These are phyloP conservation scores for Zizania palustris DNA, from an alignment of 202 grass and related monocot species.

Conservation along the genomic window DNA sequence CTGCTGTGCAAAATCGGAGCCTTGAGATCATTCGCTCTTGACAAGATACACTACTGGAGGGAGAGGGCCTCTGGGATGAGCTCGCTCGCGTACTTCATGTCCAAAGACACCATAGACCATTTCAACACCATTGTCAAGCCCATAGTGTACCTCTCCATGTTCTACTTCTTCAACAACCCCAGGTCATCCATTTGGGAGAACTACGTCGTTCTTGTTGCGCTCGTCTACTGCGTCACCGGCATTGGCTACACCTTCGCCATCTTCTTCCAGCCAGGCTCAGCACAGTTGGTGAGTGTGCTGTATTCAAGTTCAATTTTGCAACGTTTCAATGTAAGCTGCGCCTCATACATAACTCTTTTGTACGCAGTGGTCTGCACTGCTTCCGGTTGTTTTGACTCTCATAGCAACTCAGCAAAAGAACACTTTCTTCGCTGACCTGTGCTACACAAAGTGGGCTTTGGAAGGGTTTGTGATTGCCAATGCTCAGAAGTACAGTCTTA, in stretches of 20 bases:
- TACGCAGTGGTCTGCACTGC: slow-evolving; percentile 83
- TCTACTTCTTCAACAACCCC: slow-evolving; percentile 99
- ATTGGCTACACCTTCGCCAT: slow-evolving; percentile 93
- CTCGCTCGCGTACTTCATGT: slow-evolving; percentile 85
- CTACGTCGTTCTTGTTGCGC: slow-evolving; percentile 72
- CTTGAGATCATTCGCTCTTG: slow-evolving; percentile 78
- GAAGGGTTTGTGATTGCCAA: slow-evolving; percentile 91
- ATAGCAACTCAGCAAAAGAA: slow-evolving; percentile 83
- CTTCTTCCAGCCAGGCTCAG: slow-evolving; percentile 91
- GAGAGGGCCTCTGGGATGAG: slow-evolving; percentile 96
- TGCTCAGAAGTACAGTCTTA: slow-evolving; percentile 61
- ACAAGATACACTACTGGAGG: slow-evolving; percentile 91
- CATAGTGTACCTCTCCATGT: slow-evolving; percentile 98
- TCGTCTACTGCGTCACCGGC: slow-evolving; percentile 86
- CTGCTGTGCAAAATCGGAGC: slow-evolving; percentile 94
- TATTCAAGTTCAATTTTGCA: not conserved
- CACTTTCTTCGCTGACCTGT: slow-evolving; percentile 65
- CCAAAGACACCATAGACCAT: slow-evolving; percentile 94
- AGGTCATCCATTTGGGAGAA: slow-evolving; percentile 91
- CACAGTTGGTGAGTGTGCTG: slow-evolving; percentile 64
- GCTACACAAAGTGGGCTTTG: slow-evolving; percentile 94
- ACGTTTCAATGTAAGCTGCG: not conserved
- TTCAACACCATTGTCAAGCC: slow-evolving; percentile 95
- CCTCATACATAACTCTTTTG: not conserved
- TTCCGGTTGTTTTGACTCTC: slow-evolving; percentile 85